Evolutionary conservation across 768 basidiomycete genomes (phyloP), one percentile per base, ranked within the genome.

Genomic region (Russula dissimulans): DNA sequence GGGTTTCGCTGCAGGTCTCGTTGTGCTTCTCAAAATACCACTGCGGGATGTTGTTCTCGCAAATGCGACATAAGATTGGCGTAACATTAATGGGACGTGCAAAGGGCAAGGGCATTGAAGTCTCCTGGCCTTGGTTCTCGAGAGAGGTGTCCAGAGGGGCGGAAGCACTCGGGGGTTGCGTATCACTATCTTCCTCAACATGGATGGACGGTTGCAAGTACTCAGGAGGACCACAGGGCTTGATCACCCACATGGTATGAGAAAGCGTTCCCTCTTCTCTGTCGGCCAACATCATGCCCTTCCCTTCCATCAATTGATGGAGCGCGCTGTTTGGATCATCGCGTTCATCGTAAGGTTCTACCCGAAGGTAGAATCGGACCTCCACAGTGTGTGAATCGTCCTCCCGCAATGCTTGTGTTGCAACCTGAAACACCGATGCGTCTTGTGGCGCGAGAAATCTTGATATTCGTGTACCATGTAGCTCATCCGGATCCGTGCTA

Each of bases 1-100:
- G 97, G 3, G 90, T 87, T 74, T 97, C 95, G 66, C 85, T 91
- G 67, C 97, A 99, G 11, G 95, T 98, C 74, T 99, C 97, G 80
- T 93, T 98, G 77, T 99, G 97, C 76, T 97, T 98, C 76, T 98
- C 97, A 71, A 99, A 99, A 77, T 94, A 99, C 97, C 97, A 99
- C 62, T 95, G 90, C 3, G 95, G 95, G 59, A 98, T 89, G 66
- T 89, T 86, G 69, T 89, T 85, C 74, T 99, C 97, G 77, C 97
- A 99, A 63, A 99, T 99, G 34, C 97, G 89, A 75, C 97, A 98
- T 22, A 99, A 79, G 53, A 98, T 90, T 32, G 81, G 85, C 61
- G 90, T 84, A 29, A 81, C 84, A 69, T 85, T 87, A 73, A 98
- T 87, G 26, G 87, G 84, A 22, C 84, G 81, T 46, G 78, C 77